These are phyloP conservation scores for Rhizomucor pusillus DNA, from an alignment of 371 early-diverging fungal species.

Conservation along the genomic window DNA sequence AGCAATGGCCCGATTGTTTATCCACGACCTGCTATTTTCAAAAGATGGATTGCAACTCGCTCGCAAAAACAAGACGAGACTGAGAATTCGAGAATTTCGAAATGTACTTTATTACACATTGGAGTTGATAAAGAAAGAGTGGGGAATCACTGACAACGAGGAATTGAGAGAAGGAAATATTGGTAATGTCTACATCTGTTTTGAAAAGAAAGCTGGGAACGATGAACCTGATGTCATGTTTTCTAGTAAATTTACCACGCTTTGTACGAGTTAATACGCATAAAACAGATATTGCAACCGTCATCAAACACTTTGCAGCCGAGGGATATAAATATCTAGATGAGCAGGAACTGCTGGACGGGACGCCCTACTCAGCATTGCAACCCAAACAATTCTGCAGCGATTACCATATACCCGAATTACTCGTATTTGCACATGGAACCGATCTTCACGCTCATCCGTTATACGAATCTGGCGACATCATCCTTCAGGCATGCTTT, in stretches of 20 bases:
- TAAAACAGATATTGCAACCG: slow-evolving; percentile 64
- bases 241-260: slow-evolving; percentile 52
- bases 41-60: slow-evolving; percentile 65
- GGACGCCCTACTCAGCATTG: too few species aligned
- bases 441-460: slow-evolving; percentile 83
- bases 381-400: slow-evolving; percentile 29
- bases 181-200: slow-evolving; percentile 9
- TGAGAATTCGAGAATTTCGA: slow-evolving; percentile 45
- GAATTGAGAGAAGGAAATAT: slow-evolving; percentile 69
- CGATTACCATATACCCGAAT: slow-evolving; percentile 77
- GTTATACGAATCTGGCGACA: slow-evolving; percentile 67
- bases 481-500: slow-evolving; percentile 77
- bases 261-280: slow-evolving; percentile 78
- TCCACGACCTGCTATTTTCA: slow-evolving; percentile 84
- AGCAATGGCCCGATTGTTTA: slow-evolving; percentile 57
- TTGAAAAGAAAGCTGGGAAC: neutral
- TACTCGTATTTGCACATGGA: slow-evolving; percentile 82
- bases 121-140: slow-evolving; percentile 68
- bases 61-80: slow-evolving; percentile 37
- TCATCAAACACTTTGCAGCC: slow-evolving; percentile 61
- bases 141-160: slow-evolving; percentile 57
- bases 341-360: slow-evolving; percentile 12
- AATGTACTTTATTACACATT: slow-evolving; percentile 69
- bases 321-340: slow-evolving; percentile 58
- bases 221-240: neutral